Percentiles rank a stretch among this genome's conserved stretches.
These are phyloP conservation scores for Neltuma alba DNA, from an alignment of 306 rosid species.

Conservation along the genomic window DNA sequence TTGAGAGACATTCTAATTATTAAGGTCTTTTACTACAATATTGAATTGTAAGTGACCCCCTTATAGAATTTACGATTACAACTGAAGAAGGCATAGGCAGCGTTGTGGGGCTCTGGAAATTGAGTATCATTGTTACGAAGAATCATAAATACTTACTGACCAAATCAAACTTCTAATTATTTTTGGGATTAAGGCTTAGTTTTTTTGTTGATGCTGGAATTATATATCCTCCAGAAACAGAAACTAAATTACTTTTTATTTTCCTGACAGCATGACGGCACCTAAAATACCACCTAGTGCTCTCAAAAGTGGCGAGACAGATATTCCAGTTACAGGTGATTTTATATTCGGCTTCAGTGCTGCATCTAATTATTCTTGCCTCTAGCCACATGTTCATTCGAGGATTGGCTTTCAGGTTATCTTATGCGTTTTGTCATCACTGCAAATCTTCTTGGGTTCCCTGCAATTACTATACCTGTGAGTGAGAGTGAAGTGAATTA, in stretches of 20 bases:
- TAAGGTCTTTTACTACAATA: no score
- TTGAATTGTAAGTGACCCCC: no score
- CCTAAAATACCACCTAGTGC: slow-evolving; percentile 86
- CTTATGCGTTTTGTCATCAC: slow-evolving; percentile 80
- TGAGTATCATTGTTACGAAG: background rate
- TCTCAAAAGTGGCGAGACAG: slow-evolving; percentile 78
- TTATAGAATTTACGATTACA: background rate
- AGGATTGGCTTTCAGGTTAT: slow-evolving; percentile 52
- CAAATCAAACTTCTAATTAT: slow-evolving; percentile 19
- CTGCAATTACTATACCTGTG: slow-evolving; percentile 94
- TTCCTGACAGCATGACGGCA: slow-evolving; percentile 80
- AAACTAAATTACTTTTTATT: slow-evolving; percentile 34
- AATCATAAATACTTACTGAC: background rate
- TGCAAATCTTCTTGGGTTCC: slow-evolving; percentile 87
- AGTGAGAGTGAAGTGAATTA: slow-evolving; percentile 42
- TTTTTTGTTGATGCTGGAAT: slow-evolving; percentile 23
- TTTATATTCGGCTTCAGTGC: slow-evolving; percentile 22
- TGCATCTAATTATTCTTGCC: slow-evolving; percentile 19
- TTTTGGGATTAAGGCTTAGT: slow-evolving; percentile 28
- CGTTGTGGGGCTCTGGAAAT: slow-evolving; percentile 27
- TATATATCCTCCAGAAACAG: slow-evolving; percentile 24
- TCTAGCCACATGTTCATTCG: slow-evolving; percentile 19
- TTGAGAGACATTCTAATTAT: no score
- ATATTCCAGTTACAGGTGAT: slow-evolving; percentile 78
- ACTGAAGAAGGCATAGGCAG: slow-evolving; percentile 17